A percentile compares a stretch with the other conserved stretches of the same genome.
Conservation (phyloP, 768 basidiomycete genomes). For the Ephemerocybe angulata region DNA sequence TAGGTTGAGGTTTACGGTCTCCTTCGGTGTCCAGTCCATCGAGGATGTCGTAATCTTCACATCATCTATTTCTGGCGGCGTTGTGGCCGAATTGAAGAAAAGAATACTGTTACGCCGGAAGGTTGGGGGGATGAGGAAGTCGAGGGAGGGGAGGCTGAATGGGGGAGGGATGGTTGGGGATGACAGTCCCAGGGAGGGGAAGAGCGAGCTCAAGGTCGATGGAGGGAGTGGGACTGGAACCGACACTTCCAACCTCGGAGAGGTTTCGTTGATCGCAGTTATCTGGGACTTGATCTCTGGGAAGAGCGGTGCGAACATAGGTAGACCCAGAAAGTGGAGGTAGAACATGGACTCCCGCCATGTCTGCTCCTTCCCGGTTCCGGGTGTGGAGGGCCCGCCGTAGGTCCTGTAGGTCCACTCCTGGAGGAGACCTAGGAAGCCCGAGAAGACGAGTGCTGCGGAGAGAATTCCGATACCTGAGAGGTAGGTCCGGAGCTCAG, state of each 20-base stretch:
- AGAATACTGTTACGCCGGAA: conserved; percentile 17
- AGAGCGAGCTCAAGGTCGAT: conserved; percentile 12
- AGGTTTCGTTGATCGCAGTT: conserved; percentile 35
- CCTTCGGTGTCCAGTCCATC: conserved; percentile 1
- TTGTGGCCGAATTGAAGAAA: conserved; percentile 18
- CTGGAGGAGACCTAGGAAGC: conserved; percentile 79
- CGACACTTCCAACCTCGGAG: conserved; percentile 30
- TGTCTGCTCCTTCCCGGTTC: conserved; percentile 17
- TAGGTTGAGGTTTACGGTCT: conserved; percentile 23
- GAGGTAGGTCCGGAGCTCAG: conserved; percentile 45
- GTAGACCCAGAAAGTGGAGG: conserved; percentile 75
- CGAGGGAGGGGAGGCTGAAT: conserved; percentile 27
- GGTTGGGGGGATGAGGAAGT: conserved; percentile 22
- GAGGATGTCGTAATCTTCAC: too few species aligned
- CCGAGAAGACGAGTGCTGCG: conserved; percentile 74
- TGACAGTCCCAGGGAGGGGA: not conserved
- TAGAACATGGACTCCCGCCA: conserved; percentile 97
- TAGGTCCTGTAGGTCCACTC: conserved; percentile 69
- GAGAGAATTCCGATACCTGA: conserved; percentile 72
- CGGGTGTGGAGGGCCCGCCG: conserved; percentile 20
- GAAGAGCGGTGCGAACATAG: conserved; percentile 66
- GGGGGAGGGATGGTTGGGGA: conserved; percentile 26
- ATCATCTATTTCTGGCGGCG: too few species aligned
- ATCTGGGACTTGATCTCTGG: conserved; percentile 49
- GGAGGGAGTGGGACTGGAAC: conserved; percentile 20